Base-by-base conservation (phyloP, 805 yeast genomes). In the Candida takata region DNA sequence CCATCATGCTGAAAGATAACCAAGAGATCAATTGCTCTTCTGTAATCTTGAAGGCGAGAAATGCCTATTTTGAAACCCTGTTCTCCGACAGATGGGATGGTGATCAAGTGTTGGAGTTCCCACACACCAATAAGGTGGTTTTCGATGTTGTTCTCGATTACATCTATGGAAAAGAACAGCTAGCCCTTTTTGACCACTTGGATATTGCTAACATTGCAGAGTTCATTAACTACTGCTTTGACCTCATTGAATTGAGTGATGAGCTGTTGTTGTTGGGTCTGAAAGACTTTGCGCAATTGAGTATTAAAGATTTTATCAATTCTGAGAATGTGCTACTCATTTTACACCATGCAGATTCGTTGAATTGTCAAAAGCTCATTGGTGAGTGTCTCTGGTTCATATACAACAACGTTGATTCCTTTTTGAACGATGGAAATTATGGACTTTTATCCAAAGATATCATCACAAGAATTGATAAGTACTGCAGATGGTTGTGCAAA, bases 311-410 rank as follows among this genome's bases (percentile, higher is more conserved):
- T 41, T 71, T 72, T 29, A 69, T 80, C 14, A 57, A 54, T 16
- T 58, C 75, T 9, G 83, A 80, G 14, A 83, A 82, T 47, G 84
- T 80, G 1, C 58, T 74, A 10, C 39, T 67, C 1, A 50, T 86
- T 11, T 49, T 84, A 11, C 58, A 67, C 10, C 77, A 77, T 48
- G 69, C 94, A 0, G 67, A 67, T 31, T 47, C 59, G 14, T 59
- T 69, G 31, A 56, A 68, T 15, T 82, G 86, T 6, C 53, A 58
- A 10, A 72, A 78, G 44, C 55, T 87, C 25, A 65, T 75, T 41
- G 65, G 67, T 33, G 70, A 74, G 36, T 74, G 95, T 51, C 60
- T 79, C 18, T 78, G 85, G 79, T 82, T 72, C 45, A 64, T 84
- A 10, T 76, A 72, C 44, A 67, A 72, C 43, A 84, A 85, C 52